A percentile compares a stretch with the other conserved stretches of the same genome.
Conservation (phyloP, 2,329 filamentous ascomycete species). For the Mariannaea elegans region DNA sequence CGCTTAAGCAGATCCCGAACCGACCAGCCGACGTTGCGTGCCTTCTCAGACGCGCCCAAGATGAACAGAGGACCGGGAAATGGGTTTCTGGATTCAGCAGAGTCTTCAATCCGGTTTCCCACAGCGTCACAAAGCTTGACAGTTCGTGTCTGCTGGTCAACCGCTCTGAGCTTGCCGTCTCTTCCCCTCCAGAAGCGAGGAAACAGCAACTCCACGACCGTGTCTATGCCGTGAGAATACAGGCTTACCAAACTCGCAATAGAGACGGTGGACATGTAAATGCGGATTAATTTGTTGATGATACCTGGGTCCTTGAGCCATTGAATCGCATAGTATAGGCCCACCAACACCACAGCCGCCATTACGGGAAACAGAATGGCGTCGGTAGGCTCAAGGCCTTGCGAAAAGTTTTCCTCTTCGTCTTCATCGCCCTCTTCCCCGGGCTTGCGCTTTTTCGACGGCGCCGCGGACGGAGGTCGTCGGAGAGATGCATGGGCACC, state of each 20-base stretch:
- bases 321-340: slow-evolving; percentile 88
- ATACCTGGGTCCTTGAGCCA: slow-evolving; percentile 84
- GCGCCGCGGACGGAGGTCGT: slow-evolving; percentile 80
- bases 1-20: slow-evolving; percentile 59
- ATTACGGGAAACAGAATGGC: slow-evolving; percentile 86
- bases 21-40: slow-evolving; percentile 53
- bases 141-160: slow-evolving; percentile 52
- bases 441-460: slow-evolving; percentile 58
- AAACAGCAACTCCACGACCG: slow-evolving; percentile 74
- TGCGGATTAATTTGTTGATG: slow-evolving; percentile 82
- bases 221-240: slow-evolving; percentile 74
- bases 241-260: slow-evolving; percentile 80
- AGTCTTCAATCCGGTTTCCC: slow-evolving; percentile 41
- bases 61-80: slow-evolving; percentile 46
- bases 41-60: slow-evolving; percentile 42
- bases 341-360: slow-evolving; percentile 75
- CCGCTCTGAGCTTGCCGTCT: slow-evolving; percentile 54
- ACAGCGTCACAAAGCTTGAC: slow-evolving; percentile 50
- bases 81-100: slow-evolving; percentile 35
- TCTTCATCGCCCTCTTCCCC: slow-evolving; percentile 55
- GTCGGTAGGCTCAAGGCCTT: slow-evolving; percentile 72
- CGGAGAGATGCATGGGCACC: slow-evolving; percentile 87
- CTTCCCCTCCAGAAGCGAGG: slow-evolving; percentile 71
- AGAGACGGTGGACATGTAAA: slow-evolving; percentile 84
- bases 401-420: slow-evolving; percentile 60